Evolutionary conservation across 2,329 filamentous ascomycete genomes (phyloP).

Genomic region (Parastagonospora avenae): DNA sequence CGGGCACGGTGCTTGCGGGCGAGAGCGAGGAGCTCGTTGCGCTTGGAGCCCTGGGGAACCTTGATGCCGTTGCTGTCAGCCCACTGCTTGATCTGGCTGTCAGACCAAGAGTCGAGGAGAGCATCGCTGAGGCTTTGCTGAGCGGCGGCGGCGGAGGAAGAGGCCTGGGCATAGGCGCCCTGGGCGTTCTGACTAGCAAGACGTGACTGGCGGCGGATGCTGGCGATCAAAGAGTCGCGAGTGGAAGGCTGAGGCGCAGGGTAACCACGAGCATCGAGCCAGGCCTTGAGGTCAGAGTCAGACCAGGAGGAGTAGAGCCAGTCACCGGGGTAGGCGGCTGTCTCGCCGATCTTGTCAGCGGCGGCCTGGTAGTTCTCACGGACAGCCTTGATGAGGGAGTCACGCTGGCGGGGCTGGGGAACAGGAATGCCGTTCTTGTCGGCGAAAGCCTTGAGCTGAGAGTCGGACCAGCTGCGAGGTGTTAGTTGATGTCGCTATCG

Average conservation of each 20-base stretch:
- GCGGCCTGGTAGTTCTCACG: conserved; percentile 80
- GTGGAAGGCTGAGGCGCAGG: conserved; percentile 81
- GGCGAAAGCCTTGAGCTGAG: conserved; percentile 89
- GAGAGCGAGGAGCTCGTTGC: conserved; percentile 86
- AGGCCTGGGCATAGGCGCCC: conserved; percentile 51
- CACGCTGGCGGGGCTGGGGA: conserved; percentile 84
- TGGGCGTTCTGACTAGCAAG: conserved; percentile 73
- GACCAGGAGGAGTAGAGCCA: conserved; percentile 94
- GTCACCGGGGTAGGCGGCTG: conserved; percentile 84
- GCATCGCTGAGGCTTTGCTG: conserved; percentile 79
- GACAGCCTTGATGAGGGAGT: conserved; percentile 76
- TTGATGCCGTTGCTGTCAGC: conserved; percentile 86
- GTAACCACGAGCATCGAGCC: conserved; percentile 87
- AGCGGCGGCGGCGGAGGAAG: conserved; percentile 60
- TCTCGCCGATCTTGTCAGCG: conserved; percentile 77
- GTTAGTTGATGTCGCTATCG: conserved; percentile 41
- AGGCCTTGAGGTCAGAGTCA: conserved; percentile 91
- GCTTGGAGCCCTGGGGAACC: conserved; percentile 89
- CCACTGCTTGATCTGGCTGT: conserved; percentile 89
- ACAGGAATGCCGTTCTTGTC: conserved; percentile 87
- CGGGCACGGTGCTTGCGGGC: conserved; percentile 84
- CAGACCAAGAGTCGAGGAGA: conserved; percentile 88
- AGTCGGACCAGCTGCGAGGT: conserved; percentile 78
- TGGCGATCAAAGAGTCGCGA: conserved; percentile 86
- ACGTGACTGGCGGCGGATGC: conserved; percentile 88